Conservation (phyloP, 1,139 yeast genomes). For the Geotrichum carabidarum region DNA sequence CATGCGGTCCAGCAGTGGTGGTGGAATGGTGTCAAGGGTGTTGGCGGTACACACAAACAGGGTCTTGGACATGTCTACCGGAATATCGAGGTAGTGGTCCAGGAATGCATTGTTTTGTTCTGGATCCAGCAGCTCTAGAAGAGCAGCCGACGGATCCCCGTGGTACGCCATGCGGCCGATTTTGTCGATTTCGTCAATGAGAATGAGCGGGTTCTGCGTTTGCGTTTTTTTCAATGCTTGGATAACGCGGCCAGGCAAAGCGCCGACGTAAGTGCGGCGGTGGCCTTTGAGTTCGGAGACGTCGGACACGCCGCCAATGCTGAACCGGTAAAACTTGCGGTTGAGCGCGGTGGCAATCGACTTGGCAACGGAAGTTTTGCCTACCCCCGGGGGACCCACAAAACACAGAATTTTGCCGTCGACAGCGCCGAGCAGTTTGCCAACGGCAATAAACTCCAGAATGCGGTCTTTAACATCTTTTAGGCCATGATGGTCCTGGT, state of each 20-base stretch:
- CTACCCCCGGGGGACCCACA: conserved; percentile 98
- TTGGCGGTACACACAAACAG: conserved; percentile 97
- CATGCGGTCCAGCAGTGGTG: conserved; percentile 94
- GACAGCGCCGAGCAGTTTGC: conserved; percentile 76
- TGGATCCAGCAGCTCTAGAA: conserved; percentile 88
- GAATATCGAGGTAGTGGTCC: conserved; percentile 89
- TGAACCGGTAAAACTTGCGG: conserved; percentile 81
- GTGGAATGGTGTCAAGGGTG: conserved; percentile 81
- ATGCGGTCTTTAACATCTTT: conserved; percentile 75
- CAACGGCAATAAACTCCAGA: conserved; percentile 59
- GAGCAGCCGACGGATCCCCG: conserved; percentile 94
- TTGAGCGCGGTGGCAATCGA: conserved; percentile 86
- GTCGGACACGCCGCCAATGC: conserved; percentile 95
- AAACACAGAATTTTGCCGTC: conserved; percentile 92
- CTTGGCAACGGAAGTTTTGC: conserved; percentile 92
- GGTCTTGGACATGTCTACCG: conserved; percentile 87
- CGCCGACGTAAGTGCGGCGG: conserved; percentile 94
- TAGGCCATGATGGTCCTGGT: conserved; percentile 78
- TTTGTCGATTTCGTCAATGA: conserved; percentile 94
- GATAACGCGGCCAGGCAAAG: conserved; percentile 89
- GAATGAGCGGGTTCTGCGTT: conserved; percentile 84
- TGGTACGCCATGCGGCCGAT: conserved; percentile 57
- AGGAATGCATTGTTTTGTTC: conserved; percentile 88
- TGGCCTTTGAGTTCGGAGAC: conserved; percentile 97
- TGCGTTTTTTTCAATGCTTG: conserved; percentile 85